A percentile compares a stretch with the other conserved stretches of the same genome.
phyloP scores from a whole-genome alignment of 1,284 basidiomycete species.

The Heterobasidion annosum region DNA sequence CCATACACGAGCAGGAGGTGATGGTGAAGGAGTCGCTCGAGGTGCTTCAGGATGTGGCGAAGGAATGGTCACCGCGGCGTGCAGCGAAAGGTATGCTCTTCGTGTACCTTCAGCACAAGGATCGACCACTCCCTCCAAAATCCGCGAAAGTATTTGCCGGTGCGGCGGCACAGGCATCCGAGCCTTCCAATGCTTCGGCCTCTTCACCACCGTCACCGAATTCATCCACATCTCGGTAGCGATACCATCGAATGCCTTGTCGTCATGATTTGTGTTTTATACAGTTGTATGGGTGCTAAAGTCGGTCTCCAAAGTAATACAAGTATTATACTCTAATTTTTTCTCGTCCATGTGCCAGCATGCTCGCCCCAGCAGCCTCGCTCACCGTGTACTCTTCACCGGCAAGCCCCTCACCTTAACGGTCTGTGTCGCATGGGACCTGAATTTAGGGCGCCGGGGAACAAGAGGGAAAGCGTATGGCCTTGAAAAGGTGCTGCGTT shows the following conservation, averaged over 20 bases:
- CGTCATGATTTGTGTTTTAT: too few relatives aligned
- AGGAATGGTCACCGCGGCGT: conserved; percentile 41
- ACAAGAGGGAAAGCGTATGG: conserved; percentile 24
- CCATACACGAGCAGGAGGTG: conserved; percentile 25
- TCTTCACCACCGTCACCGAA: too few relatives aligned
- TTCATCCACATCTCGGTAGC: too few relatives aligned
- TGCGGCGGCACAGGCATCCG: background rate
- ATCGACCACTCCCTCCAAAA: conserved; percentile 10
- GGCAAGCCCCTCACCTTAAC: conserved; percentile 33
- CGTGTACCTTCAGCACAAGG: conserved; percentile 34
- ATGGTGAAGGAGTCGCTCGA: conserved; percentile 32
- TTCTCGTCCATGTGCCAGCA: background rate
- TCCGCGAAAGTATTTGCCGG: background rate
- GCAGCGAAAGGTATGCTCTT: conserved; percentile 26
- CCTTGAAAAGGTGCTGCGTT: conserved; percentile 7
- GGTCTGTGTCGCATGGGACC: conserved; percentile 20
- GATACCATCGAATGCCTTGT: too few relatives aligned
- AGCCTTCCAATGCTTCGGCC: background rate
- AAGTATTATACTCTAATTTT: background rate
- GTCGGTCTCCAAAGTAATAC: too few relatives aligned
- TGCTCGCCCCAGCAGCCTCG: background rate
- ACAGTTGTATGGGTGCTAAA: too few relatives aligned
- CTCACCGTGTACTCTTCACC: conserved; percentile 8
- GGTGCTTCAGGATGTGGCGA: conserved; percentile 33
- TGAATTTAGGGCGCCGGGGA: conserved; percentile 10